A percentile compares a stretch with the other conserved stretches of the same genome.
Evolutionary conservation across 2,329 filamentous ascomycete species (phyloP).

Genomic region (Pseudogymnoascus sp.): DNA sequence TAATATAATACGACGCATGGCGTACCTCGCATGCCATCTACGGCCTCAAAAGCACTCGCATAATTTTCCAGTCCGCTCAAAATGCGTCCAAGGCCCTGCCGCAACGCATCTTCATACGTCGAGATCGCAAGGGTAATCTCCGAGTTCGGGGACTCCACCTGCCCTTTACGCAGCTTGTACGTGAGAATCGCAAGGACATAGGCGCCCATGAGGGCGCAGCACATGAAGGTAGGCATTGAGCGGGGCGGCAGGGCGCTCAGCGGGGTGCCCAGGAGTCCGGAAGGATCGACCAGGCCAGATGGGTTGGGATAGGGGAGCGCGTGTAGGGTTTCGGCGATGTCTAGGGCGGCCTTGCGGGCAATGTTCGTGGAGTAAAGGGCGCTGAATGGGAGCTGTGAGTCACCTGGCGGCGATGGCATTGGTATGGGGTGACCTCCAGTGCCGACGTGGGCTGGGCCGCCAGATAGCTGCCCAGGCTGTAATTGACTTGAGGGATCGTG

Average conservation of each 20-base stretch:
- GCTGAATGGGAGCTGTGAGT: constrained; percentile 33
- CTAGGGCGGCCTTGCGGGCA: constrained; percentile 40
- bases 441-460: background rate
- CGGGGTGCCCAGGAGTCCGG: background rate
- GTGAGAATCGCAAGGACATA: constrained; percentile 28
- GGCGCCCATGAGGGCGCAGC: constrained; percentile 29
- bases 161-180: background rate
- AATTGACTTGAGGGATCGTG: constrained; percentile 5
- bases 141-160: background rate
- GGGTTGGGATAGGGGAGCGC: constrained; percentile 39
- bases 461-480: background rate
- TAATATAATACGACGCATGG: background rate
- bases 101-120: background rate
- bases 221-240: constrained; percentile 28
- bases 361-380: constrained; percentile 40
- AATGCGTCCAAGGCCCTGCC: background rate
- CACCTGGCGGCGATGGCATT: background rate
- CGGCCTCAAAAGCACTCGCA: background rate
- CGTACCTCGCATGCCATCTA: constrained; percentile 8
- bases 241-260: constrained; percentile 16
- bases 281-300: background rate
- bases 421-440: background rate
- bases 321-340: constrained; percentile 39
- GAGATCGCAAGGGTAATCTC: background rate
- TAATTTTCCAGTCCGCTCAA: constrained; percentile 1